Evolutionary conservation across 441 rosid genomes (phyloP).

Genomic region (Cnidoscolus chayamansa): DNA sequence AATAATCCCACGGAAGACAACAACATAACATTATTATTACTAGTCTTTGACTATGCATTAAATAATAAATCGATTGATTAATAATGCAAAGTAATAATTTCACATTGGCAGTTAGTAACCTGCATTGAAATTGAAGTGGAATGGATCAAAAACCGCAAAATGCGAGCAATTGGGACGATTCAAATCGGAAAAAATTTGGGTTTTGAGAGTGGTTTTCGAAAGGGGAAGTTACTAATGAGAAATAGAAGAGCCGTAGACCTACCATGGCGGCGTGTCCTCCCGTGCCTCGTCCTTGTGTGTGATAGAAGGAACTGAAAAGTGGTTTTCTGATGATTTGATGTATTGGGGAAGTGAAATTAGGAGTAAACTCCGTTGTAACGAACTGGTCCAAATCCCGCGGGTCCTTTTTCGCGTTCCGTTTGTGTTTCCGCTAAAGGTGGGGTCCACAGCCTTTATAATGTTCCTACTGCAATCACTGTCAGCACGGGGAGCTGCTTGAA

Average conservation of each 20-base stretch:
- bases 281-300: neutral
- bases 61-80: neutral
- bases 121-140: neutral
- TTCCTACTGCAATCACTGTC: too few relatives aligned
- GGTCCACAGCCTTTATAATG: neutral
- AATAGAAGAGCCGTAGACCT: neutral
- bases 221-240: neutral
- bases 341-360: neutral
- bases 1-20: neutral
- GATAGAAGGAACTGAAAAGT: neutral
- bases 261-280: slow-evolving; percentile 12
- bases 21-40: neutral
- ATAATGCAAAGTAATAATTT: neutral
- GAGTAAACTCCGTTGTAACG: slow-evolving; percentile 6
- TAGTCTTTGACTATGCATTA: neutral
- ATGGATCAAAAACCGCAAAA: neutral
- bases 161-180: neutral
- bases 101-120: neutral
- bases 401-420: neutral
- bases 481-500: too few relatives aligned
- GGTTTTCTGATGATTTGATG: neutral
- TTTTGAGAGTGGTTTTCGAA: neutral
- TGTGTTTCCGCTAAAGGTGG: neutral
- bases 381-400: slow-evolving; percentile 26
- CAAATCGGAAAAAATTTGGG: slow-evolving; percentile 8